These are phyloP conservation scores for Yamadazyma diospyri DNA, from an alignment of 1,139 yeast species.

Conservation along the genomic window DNA sequence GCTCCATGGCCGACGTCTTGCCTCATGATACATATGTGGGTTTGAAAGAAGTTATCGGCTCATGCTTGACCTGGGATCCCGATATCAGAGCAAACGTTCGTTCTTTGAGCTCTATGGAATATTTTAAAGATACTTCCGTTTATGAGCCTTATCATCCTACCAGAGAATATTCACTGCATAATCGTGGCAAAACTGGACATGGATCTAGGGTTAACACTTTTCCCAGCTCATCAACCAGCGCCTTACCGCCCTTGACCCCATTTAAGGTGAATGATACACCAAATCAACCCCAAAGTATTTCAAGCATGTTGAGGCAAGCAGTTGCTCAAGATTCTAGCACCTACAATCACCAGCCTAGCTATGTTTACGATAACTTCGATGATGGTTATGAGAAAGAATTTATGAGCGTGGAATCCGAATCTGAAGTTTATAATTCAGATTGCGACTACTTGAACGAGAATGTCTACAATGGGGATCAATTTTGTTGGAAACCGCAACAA, in stretches of 20 bases:
- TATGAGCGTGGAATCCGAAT: slow-evolving; percentile 6
- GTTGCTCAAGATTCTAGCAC: neutral
- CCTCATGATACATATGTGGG: slow-evolving; percentile 22
- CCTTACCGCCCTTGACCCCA: neutral
- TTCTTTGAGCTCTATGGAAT: slow-evolving; percentile 45
- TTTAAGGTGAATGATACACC: neutral
- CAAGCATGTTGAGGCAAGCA: neutral
- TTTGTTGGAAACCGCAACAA: slow-evolving; percentile 7
- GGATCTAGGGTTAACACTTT: no score
- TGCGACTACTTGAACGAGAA: slow-evolving; percentile 3
- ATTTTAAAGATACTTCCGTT: slow-evolving; percentile 42
- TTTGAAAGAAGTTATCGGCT: slow-evolving; percentile 49
- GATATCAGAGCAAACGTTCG: slow-evolving; percentile 46
- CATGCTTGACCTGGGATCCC: slow-evolving; percentile 69
- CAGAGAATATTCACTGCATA: neutral
- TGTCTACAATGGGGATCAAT: slow-evolving; percentile 2
- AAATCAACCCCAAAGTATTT: neutral
- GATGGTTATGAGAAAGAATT: slow-evolving; percentile 27
- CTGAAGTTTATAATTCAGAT: slow-evolving; percentile 4
- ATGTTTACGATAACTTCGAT: slow-evolving; percentile 21
- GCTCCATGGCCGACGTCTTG: slow-evolving; percentile 23
- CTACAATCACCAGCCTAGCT: slow-evolving; percentile 6
- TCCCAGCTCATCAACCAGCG: neutral
- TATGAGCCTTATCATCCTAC: slow-evolving; percentile 6
- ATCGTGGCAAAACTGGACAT: no score